Evolutionary conservation across 2,329 filamentous ascomycete genomes (phyloP).

Genomic region (Pezicula neosporulosa): DNA sequence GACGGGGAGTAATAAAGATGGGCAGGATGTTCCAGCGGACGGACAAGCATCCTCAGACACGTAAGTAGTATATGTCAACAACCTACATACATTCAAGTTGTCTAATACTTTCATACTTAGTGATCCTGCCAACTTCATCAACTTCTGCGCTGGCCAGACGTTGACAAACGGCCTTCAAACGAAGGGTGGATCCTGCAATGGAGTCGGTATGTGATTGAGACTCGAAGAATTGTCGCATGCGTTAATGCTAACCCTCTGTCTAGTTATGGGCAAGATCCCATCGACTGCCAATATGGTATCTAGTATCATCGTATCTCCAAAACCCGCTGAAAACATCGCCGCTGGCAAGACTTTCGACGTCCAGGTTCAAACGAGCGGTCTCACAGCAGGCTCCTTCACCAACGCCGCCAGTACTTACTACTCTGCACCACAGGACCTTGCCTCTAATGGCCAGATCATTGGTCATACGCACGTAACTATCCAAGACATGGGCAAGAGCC

Average conservation of each 20-base stretch:
- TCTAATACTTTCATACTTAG: slow-evolving; percentile 26
- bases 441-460: slow-evolving; percentile 29
- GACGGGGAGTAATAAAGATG: slow-evolving; percentile 32
- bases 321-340: slow-evolving; percentile 22
- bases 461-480: slow-evolving; percentile 37
- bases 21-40: slow-evolving; percentile 36
- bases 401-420: slow-evolving; percentile 35
- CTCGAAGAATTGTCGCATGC: not conserved
- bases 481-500: slow-evolving; percentile 30
- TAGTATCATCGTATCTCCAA: slow-evolving; percentile 22
- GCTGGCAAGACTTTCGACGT: slow-evolving; percentile 28
- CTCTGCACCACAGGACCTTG: slow-evolving; percentile 31
- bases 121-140: slow-evolving; percentile 34
- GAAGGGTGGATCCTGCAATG: slow-evolving; percentile 56
- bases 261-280: slow-evolving; percentile 30
- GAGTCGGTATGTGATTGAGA: slow-evolving; percentile 18
- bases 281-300: slow-evolving; percentile 28
- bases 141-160: slow-evolving; percentile 28
- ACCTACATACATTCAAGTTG: not conserved
- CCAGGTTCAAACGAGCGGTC: slow-evolving; percentile 29
- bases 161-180: slow-evolving; percentile 58
- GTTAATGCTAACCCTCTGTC: not conserved
- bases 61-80: slow-evolving; percentile 20
- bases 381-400: slow-evolving; percentile 35
- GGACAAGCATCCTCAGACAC: slow-evolving; percentile 21